Base-by-base conservation (phyloP, 352 stramenopile genomes). In the Globisporangium splendens region DNA sequence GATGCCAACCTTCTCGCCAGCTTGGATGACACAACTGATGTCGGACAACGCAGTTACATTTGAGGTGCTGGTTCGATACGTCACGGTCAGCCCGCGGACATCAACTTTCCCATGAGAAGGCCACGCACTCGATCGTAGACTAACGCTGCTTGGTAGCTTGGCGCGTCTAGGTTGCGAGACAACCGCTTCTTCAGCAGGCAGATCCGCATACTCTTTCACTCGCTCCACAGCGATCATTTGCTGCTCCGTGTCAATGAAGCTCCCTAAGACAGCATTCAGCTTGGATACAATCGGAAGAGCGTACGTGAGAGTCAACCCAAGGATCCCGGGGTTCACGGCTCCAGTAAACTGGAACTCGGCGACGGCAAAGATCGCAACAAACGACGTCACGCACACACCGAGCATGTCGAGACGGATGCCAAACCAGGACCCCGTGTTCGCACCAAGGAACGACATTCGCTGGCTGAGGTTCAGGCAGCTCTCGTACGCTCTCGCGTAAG, bases 221-320 rank as follows among this genome's bases (percentile, higher is more conserved):
- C 90, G 85, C 65, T 97, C 89, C 14, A 97, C 88, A 6, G 83
- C 79, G n/a, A 97, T 91, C 83, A 97, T 95, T 42, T 97, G 83
- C 22, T 92, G 88, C 67, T 97, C 91, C 1, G 89, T 96, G 48
- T 93, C 86, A 35, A 94, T 71, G 22, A 97, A 94, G 28, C 79
- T 89, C 5, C 82, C 84, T 14, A 97, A 67, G 17, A 94, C 77
- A 0, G 81, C 75, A 46, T 95, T 96, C n/a, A 96, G 62, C 52
- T 94, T 96, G 8, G 77, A 78, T 6, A 97, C 87, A 46, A 97
- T 86, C 0, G 88, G 88, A 18, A 96, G 67, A 13, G 91, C 83
- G 49, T 97, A 97, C 33, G 84, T 94, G n/a, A 97, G 75, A 21
- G 88, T 96, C n/a, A 97, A 70, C 1, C 89, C 91, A 0, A 96